Evolutionary conservation across 2,329 filamentous ascomycete genomes (phyloP).

Genomic region (Xylaria sp.): DNA sequence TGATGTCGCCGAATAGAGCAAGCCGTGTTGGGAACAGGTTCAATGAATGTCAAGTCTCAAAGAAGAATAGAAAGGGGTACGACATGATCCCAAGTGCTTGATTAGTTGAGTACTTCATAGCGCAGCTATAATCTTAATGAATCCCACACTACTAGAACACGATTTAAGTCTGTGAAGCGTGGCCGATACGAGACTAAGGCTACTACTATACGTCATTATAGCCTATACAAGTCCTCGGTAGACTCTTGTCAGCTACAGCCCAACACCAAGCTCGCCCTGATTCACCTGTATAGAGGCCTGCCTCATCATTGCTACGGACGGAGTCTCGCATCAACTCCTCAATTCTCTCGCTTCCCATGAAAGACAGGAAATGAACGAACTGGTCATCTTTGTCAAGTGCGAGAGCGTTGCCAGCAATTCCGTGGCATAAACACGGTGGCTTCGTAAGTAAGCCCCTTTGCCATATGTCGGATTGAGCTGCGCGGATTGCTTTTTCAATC

Average conservation of each 20-base stretch:
- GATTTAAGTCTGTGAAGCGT: not conserved
- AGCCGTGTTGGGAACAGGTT: not conserved
- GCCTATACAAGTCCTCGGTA: slow-evolving; percentile 40
- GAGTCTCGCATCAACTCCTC: slow-evolving; percentile 25
- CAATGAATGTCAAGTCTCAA: not conserved
- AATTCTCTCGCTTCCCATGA: slow-evolving; percentile 39
- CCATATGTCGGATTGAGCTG: slow-evolving; percentile 64
- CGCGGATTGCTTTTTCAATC: slow-evolving; percentile 63
- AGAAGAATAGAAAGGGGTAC: not conserved
- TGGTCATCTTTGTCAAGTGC: slow-evolving; percentile 37
- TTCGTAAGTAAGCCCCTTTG: slow-evolving; percentile 69
- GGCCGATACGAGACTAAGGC: not conserved
- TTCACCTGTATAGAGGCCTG: slow-evolving; percentile 46
- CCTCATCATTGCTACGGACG: slow-evolving; percentile 25
- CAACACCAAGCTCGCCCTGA: slow-evolving; percentile 46
- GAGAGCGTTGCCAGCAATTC: slow-evolving; percentile 72
- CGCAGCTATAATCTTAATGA: not conserved
- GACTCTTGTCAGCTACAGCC: slow-evolving; percentile 39
- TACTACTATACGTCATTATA: slow-evolving; percentile 46
- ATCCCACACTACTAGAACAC: too few species aligned
- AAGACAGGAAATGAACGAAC: slow-evolving; percentile 42
- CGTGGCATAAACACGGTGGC: slow-evolving; percentile 73
- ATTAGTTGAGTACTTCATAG: not conserved
- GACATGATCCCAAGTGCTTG: not conserved
- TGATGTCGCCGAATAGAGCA: slow-evolving; percentile 34